Conservation (phyloP, 2,329 filamentous ascomycete species). For the Neofusicoccum kwambonambiense region DNA sequence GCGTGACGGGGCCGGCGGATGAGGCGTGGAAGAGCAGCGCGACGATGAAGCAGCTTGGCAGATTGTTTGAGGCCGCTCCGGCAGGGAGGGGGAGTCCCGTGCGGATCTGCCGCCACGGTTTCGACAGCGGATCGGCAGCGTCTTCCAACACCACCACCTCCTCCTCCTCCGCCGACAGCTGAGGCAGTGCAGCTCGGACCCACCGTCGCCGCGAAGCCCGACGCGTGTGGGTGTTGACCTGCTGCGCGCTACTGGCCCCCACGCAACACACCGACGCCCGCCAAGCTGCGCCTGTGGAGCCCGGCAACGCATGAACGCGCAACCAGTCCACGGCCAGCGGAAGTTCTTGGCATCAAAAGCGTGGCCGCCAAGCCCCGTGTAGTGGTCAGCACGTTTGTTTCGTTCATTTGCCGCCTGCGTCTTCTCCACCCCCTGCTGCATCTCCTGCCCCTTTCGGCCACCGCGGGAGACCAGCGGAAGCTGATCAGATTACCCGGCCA, state of each 20-base stretch:
- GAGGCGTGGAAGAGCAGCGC: background rate
- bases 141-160: background rate
- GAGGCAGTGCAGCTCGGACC: background rate
- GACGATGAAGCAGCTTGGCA: constrained; percentile 11
- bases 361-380: constrained; percentile 1
- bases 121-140: background rate
- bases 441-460: constrained; percentile 15
- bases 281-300: background rate
- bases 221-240: background rate
- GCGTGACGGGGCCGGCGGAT: background rate
- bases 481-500: background rate
- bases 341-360: background rate
- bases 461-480: background rate
- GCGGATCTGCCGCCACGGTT: constrained; percentile 2
- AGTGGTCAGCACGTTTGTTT: background rate
- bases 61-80: background rate
- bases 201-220: background rate
- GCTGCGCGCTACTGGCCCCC: too few relatives aligned
- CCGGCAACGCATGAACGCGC: background rate
- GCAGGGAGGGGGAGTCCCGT: constrained; percentile 13
- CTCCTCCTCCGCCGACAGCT: background rate
- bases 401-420: background rate
- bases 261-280: background rate
- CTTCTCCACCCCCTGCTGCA: constrained; percentile 10
- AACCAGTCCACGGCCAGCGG: background rate